Percentiles rank a stretch among this genome's conserved stretches.
These are phyloP conservation scores for Ophiocordyceps camponoti-leonardi DNA, from an alignment of 2,329 filamentous ascomycete genomes.

Conservation along the genomic window DNA sequence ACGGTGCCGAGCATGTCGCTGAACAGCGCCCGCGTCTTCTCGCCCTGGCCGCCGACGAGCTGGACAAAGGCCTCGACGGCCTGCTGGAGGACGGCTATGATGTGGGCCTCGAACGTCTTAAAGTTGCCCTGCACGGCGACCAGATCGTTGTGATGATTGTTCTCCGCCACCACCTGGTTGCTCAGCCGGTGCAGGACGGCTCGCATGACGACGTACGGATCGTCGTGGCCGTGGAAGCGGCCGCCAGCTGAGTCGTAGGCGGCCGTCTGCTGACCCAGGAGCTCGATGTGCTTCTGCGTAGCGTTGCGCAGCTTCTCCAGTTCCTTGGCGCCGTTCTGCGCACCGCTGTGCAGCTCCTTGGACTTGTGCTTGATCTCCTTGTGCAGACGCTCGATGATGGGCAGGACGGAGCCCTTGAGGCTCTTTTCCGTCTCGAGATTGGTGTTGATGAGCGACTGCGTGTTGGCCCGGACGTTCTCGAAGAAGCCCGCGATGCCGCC, in stretches of 20 bases:
- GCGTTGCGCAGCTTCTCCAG: conserved; percentile 74
- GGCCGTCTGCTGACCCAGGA: conserved; percentile 74
- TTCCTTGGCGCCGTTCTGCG: conserved; percentile 70
- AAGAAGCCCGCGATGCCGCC: conserved; percentile 81
- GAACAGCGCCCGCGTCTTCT: conserved; percentile 68
- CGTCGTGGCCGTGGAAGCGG: conserved; percentile 52
- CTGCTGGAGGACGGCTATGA: conserved; percentile 67
- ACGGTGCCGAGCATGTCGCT: conserved; percentile 63
- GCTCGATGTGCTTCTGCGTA: conserved; percentile 93
- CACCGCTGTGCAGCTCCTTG: conserved; percentile 73
- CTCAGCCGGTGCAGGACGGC: conserved; percentile 69
- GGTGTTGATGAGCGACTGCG: conserved; percentile 75
- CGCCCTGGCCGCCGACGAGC: conserved; percentile 61
- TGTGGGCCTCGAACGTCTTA: conserved; percentile 68
- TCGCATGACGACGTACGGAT: conserved; percentile 77
- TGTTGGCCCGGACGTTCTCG: conserved; percentile 86
- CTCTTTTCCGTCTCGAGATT: conserved; percentile 85
- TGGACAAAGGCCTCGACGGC: conserved; percentile 71
- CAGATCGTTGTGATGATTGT: conserved; percentile 86
- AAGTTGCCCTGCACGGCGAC: conserved; percentile 87
- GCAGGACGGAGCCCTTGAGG: conserved; percentile 71
- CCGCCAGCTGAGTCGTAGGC: conserved; percentile 60
- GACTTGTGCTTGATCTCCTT: conserved; percentile 93
- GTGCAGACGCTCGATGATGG: conserved; percentile 78
- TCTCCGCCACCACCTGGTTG: conserved; percentile 88